Conservation (phyloP, 73 alveolate species). For the Urostyla sp. region DNA sequence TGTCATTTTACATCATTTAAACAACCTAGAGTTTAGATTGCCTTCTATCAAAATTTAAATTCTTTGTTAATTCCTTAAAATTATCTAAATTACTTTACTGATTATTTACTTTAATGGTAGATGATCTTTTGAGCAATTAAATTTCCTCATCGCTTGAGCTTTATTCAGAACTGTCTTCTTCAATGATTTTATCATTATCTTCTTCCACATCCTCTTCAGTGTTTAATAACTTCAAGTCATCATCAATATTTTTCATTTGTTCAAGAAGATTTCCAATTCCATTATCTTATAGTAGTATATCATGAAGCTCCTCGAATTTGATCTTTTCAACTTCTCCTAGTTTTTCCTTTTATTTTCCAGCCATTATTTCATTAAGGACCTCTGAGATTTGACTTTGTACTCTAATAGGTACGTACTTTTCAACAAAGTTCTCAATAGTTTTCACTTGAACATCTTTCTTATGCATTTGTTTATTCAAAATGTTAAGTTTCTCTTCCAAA, state of each 20-base stretch:
- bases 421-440: slow-evolving; percentile 45
- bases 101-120: too few relatives aligned
- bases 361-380: background rate
- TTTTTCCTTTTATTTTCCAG: slow-evolving; percentile 17
- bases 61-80: too few relatives aligned
- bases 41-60: too few relatives aligned
- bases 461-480: background rate
- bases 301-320: slow-evolving; percentile 43
- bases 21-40: slow-evolving; percentile 12
- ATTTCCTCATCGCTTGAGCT: too few relatives aligned
- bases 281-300: slow-evolving; percentile 14
- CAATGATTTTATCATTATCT: background rate
- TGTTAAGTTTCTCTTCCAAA: background rate
- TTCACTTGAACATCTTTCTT: slow-evolving; percentile 20
- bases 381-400: slow-evolving; percentile 30
- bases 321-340: slow-evolving; percentile 26
- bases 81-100: too few relatives aligned
- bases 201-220: slow-evolving; percentile 38
- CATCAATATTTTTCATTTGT: slow-evolving; percentile 11
- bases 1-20: slow-evolving; percentile 22
- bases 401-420: slow-evolving; percentile 44
- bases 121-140: too few relatives aligned
- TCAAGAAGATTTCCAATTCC: slow-evolving; percentile 17
- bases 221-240: background rate
- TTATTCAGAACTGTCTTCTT: too few relatives aligned